Conservation (phyloP, 805 yeast genomes). For the Wickerhamiella kurtzmanii region DNA sequence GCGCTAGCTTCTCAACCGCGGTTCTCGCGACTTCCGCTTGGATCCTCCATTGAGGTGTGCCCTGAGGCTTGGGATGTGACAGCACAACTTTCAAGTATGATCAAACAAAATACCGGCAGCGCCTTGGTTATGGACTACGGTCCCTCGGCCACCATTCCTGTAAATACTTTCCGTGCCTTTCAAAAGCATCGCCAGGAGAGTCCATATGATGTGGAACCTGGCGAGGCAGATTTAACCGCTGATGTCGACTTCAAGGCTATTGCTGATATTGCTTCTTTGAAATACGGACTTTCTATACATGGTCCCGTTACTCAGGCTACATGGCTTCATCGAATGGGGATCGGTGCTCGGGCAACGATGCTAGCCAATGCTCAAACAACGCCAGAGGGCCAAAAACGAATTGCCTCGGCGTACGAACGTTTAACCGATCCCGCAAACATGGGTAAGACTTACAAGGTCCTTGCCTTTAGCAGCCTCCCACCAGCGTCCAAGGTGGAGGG, state of each 20-base stretch:
- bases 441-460: conserved; percentile 67
- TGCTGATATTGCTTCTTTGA: conserved; percentile 25
- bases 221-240: conserved; percentile 66
- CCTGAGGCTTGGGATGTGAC: conserved; percentile 56
- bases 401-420: conserved; percentile 46
- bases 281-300: conserved; percentile 24
- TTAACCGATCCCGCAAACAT: conserved; percentile 52
- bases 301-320: conserved; percentile 69
- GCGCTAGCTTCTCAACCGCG: conserved; percentile 25
- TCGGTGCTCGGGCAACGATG: conserved; percentile 45
- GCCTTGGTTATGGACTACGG: conserved; percentile 74
- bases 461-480: conserved; percentile 32
- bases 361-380: conserved; percentile 34
- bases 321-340: conserved; percentile 64
- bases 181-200: conserved; percentile 56
- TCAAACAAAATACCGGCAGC: conserved; percentile 37
- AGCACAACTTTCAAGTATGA: conserved; percentile 37
- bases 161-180: conserved; percentile 63
- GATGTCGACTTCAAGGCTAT: conserved; percentile 71
- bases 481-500: conserved; percentile 10
- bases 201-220: conserved; percentile 59
- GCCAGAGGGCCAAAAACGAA: conserved; percentile 36
- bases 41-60: conserved; percentile 55
- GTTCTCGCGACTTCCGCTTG: conserved; percentile 39
- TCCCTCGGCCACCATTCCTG: conserved; percentile 45